These are phyloP conservation scores for Monosporascus sp. DNA, from an alignment of 2,329 filamentous ascomycete genomes.

Conservation along the genomic window DNA sequence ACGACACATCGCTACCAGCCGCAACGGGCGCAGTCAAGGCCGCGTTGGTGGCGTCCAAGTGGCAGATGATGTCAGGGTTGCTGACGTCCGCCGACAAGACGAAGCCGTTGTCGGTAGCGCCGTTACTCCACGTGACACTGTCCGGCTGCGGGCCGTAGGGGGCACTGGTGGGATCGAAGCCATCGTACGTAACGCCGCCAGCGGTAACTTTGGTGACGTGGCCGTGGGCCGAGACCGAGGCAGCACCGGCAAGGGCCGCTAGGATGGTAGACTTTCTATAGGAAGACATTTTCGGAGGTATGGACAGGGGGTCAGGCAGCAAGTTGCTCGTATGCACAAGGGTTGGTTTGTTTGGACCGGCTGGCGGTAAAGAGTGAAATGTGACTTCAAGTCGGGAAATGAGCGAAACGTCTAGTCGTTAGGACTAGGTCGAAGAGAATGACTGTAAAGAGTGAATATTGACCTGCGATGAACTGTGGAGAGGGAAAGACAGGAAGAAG, in stretches of 20 bases:
- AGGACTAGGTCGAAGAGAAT: background rate
- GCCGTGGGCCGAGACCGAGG: conserved; percentile 25
- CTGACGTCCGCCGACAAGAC: conserved; percentile 33
- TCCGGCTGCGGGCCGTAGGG: conserved; percentile 12
- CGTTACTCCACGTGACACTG: conserved; percentile 27
- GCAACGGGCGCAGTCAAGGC: conserved; percentile 33
- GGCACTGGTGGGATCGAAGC: conserved; percentile 11
- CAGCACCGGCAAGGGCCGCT: conserved; percentile 14
- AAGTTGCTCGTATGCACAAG: background rate
- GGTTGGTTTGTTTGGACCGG: background rate
- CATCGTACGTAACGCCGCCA: conserved; percentile 9
- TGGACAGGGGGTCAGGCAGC: background rate
- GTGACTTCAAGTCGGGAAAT: background rate
- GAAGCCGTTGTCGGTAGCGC: conserved; percentile 30
- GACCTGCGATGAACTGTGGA: background rate
- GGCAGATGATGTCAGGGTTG: conserved; percentile 33
- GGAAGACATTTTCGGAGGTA: background rate
- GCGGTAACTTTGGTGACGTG: conserved; percentile 23
- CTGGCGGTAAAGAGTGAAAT: background rate
- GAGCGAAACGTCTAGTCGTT: background rate
- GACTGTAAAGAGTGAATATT: background rate
- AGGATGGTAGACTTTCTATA: conserved; percentile 3
- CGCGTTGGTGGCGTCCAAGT: conserved; percentile 29
- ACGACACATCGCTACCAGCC: conserved; percentile 53
- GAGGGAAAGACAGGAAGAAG: background rate